A percentile compares a stretch with the other conserved stretches of the same genome.
Conservation (phyloP, 148 eudicot species). For the Vaccinium vitisidaea region DNA sequence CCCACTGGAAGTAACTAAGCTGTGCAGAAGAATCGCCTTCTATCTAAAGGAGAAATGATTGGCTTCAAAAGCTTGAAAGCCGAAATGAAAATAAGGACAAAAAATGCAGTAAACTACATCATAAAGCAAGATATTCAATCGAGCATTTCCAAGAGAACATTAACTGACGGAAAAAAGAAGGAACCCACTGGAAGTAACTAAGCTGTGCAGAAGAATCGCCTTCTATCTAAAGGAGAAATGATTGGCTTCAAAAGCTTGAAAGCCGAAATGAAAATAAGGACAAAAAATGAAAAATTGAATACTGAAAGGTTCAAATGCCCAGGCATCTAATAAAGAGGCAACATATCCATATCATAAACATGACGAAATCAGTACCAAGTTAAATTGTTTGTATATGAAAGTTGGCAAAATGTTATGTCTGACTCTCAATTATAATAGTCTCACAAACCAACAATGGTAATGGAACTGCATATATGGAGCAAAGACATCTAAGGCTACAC, state of each 20-base stretch:
- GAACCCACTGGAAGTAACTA: not conserved
- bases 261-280: not conserved
- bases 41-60: not conserved
- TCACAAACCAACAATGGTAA: not conserved
- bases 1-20: not conserved
- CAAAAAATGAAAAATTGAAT: not conserved
- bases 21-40: conserved; percentile 7
- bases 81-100: not conserved
- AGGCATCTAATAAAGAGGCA: not conserved
- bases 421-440: not conserved
- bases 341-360: conserved; percentile 5
- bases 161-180: not conserved
- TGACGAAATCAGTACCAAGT: not conserved
- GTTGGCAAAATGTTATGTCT: not conserved
- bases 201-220: conserved; percentile 1
- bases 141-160: not conserved
- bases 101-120: not conserved
- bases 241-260: not conserved
- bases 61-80: not conserved
- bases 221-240: not conserved
- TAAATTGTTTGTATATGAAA: not conserved
- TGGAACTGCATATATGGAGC: not conserved
- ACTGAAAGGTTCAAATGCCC: not conserved
- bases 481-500: not conserved
- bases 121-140: not conserved